Base-by-base conservation (phyloP, 2,329 filamentous ascomycete species). In the Neoscytalidium dimidiatum region DNA sequence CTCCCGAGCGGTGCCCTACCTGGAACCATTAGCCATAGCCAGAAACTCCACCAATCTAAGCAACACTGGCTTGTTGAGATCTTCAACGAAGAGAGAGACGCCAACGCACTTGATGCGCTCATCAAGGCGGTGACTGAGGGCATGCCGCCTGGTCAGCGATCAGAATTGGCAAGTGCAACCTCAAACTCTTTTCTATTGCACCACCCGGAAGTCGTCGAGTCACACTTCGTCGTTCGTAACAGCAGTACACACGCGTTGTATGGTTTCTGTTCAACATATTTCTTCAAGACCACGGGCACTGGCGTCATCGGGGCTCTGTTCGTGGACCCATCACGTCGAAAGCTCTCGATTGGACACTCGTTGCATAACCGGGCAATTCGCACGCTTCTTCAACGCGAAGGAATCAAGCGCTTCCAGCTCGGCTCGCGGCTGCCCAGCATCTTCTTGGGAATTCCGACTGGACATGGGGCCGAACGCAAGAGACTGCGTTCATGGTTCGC, bases 51-150 rank as follows among this genome's bases (percentile, higher is more conserved):
- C 66, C 94, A 96, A 71, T 93, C 92, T n/a, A 88, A 92, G 66
- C 93, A 97, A 72, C 92, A 96, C 71, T 98, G 94, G 94, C 86
- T 98, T 1, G 94, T 97, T 0, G 94, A 97, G 73, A 88, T 86
- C 51, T 98, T 93, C 80, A 91, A 94, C 71, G 88, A 90, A 66
- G 88, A 92, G 43, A 85, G 94, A 64, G 94, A 98, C 73, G 82
- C 85, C 1, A 81, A 85, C 53, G 91, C 88, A 0, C 81, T 98
- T 5, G 88, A 94, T 66, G 88, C 86, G n/a, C 83, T 98, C 8
- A 83, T 97, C 53, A 86, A 86, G 64, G 83, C 87, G 3, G 83
- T 94, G 2, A 87, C 90, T 51, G 88, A 91, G 75, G 75, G 86
- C 21, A 87, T 85, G 60, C 84, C 86, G 1, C 88, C 89, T 0